Percentiles rank a stretch among this genome's conserved stretches.
Evolutionary conservation across 768 basidiomycete genomes (phyloP).

Genomic region (Termitomyces sp.): DNA sequence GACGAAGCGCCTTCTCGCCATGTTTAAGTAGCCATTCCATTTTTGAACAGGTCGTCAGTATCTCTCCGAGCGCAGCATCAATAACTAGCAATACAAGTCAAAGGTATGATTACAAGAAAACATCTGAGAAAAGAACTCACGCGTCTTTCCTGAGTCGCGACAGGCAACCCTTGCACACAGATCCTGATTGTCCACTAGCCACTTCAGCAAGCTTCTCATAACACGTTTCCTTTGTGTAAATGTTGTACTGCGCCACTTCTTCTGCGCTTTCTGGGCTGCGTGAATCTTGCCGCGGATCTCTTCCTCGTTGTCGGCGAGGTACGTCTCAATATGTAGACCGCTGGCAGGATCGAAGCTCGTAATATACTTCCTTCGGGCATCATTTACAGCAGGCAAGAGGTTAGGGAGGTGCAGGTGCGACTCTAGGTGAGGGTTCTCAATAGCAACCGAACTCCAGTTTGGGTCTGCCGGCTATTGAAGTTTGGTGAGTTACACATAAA

Average conservation of each 20-base stretch:
- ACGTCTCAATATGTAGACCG: constrained; percentile 71
- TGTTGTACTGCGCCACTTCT: constrained; percentile 64
- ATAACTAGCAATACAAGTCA: constrained; percentile 49
- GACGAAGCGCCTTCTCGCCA: constrained; percentile 71
- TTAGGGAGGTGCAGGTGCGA: constrained; percentile 56
- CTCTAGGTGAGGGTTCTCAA: constrained; percentile 53
- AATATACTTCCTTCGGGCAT: constrained; percentile 59
- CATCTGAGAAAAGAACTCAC: constrained; percentile 36
- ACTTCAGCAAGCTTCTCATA: constrained; percentile 81
- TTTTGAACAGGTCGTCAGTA: constrained; percentile 92
- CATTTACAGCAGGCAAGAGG: constrained; percentile 43
- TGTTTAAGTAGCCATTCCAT: constrained; percentile 87
- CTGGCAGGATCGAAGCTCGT: constrained; percentile 93
- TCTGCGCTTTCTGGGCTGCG: constrained; percentile 60
- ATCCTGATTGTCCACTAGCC: constrained; percentile 91
- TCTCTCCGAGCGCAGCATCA: constrained; percentile 83
- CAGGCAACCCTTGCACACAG: constrained; percentile 82
- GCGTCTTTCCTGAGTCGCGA: constrained; percentile 93
- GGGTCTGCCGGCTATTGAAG: constrained; percentile 49
- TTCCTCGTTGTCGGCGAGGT: constrained; percentile 64
- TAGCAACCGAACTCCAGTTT: constrained; percentile 46
- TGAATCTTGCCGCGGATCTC: constrained; percentile 74
- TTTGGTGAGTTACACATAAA: background rate
- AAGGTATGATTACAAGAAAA: background rate
- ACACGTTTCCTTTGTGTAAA: constrained; percentile 81